phyloP scores from a whole-genome alignment of 2,329 filamentous ascomycete genomes.

The Lizonia empirigonia region DNA sequence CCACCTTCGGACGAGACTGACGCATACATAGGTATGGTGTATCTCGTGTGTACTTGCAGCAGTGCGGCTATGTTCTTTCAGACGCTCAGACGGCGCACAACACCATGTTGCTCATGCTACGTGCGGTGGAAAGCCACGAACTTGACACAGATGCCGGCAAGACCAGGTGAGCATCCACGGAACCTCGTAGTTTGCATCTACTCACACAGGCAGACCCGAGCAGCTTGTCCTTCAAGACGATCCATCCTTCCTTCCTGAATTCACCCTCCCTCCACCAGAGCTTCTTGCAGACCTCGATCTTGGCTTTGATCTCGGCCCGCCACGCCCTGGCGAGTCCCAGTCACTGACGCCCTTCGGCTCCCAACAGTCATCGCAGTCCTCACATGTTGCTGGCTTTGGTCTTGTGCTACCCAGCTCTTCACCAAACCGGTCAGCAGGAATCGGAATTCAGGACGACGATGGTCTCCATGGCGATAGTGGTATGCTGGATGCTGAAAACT shows the following conservation, averaged over 20 bases:
- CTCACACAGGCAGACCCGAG: slow-evolving; percentile 62
- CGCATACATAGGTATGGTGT: slow-evolving; percentile 63
- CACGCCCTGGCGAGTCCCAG: slow-evolving; percentile 45
- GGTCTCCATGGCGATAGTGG: slow-evolving; percentile 41
- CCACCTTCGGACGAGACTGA: slow-evolving; percentile 16
- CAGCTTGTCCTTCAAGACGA: slow-evolving; percentile 83
- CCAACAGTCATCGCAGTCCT: slow-evolving; percentile 33
- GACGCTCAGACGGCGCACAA: slow-evolving; percentile 78
- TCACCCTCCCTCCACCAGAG: slow-evolving; percentile 65
- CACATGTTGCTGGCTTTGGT: slow-evolving; percentile 28
- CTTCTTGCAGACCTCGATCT: slow-evolving; percentile 55
- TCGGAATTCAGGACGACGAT: slow-evolving; percentile 51
- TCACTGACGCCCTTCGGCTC: slow-evolving; percentile 44
- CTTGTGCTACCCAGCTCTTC: slow-evolving; percentile 58
- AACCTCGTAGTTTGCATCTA: neutral
- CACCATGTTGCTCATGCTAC: slow-evolving; percentile 72
- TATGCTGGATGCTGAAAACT: slow-evolving; percentile 49
- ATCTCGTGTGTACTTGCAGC: slow-evolving; percentile 82
- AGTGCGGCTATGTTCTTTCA: slow-evolving; percentile 82
- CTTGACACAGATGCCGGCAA: slow-evolving; percentile 75
- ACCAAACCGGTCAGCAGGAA: slow-evolving; percentile 47
- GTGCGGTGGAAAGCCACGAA: slow-evolving; percentile 61
- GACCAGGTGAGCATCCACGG: slow-evolving; percentile 62
- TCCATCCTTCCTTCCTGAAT: slow-evolving; percentile 75
- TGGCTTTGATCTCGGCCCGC: slow-evolving; percentile 42